These are phyloP conservation scores for Vanrija humicola DNA, from an alignment of 1,284 basidiomycete genomes.

Conservation along the genomic window DNA sequence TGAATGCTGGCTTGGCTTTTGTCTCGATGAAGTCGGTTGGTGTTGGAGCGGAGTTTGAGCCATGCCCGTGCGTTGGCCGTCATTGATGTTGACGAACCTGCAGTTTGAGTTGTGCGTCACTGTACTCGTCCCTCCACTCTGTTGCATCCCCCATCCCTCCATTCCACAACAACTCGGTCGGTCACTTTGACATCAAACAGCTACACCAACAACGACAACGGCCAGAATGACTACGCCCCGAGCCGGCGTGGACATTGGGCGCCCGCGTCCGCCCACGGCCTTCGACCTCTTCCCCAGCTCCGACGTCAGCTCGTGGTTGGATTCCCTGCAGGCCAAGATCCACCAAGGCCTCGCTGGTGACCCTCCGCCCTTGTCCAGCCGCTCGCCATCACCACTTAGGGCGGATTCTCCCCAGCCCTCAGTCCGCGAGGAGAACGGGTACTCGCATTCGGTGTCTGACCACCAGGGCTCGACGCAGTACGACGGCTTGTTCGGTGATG, in stretches of 20 bases:
- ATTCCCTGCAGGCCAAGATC: constrained; percentile 31
- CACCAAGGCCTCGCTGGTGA: constrained; percentile 11
- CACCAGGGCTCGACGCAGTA: neutral
- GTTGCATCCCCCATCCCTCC: too few relatives aligned
- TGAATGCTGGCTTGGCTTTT: too few relatives aligned
- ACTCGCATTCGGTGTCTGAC: neutral
- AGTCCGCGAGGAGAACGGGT: neutral
- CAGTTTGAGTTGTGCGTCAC: neutral
- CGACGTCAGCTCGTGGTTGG: constrained; percentile 30
- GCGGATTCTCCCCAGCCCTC: neutral
- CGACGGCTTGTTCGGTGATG: neutral
- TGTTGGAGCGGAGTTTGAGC: too few relatives aligned
- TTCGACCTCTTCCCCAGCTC: constrained; percentile 24
- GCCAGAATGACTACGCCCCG: neutral
- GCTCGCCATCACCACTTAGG: constrained; percentile 2
- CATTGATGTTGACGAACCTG: too few relatives aligned
- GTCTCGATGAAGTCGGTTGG: too few relatives aligned
- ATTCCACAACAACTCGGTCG: too few relatives aligned
- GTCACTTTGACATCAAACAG: too few relatives aligned
- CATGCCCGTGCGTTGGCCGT: too few relatives aligned
- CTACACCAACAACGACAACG: neutral
- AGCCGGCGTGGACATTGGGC: neutral
- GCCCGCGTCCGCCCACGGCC: constrained; percentile 10
- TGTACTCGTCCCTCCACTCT: too few relatives aligned
- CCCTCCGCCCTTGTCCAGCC: constrained; percentile 14